A percentile compares a stretch with the other conserved stretches of the same genome.
Conservation (phyloP, 495 filamentous ascomycete species). For the Aspergillus funiculosus region DNA sequence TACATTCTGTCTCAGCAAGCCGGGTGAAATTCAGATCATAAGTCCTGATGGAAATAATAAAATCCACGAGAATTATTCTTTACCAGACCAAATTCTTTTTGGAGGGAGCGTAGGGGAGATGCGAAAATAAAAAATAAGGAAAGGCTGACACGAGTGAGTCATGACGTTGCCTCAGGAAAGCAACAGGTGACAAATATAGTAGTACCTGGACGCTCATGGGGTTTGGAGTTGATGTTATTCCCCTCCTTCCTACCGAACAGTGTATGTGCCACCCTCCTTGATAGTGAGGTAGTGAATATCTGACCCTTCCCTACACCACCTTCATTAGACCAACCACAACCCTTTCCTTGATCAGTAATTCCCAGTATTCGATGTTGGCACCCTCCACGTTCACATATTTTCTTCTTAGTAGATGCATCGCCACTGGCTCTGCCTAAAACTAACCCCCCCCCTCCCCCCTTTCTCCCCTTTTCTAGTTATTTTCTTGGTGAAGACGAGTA, state of each 20-base stretch:
- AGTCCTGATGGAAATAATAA: constrained; percentile 1
- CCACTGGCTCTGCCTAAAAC: constrained; percentile 11
- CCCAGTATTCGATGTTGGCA: constrained; percentile 6
- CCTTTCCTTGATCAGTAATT: constrained; percentile 6
- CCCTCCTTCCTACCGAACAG: constrained; percentile 16
- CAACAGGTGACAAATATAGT: constrained; percentile 40
- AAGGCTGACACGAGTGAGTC: constrained; percentile 29
- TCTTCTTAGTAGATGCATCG: constrained; percentile 11
- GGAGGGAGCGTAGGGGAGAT: background rate
- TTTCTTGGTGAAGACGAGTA: constrained; percentile 10
- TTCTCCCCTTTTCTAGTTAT: constrained; percentile 21
- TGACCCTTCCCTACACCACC: constrained; percentile 11
- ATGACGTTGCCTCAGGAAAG: constrained; percentile 24
- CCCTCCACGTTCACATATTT: constrained; percentile 13
- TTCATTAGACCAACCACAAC: constrained; percentile 11
- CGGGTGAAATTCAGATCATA: constrained; percentile 2
- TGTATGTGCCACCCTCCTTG: constrained; percentile 25
- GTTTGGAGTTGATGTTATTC: constrained; percentile 20
- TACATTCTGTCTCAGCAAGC: constrained; percentile 35
- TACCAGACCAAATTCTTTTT: constrained; percentile 1
- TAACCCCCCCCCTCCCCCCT: constrained; percentile 11
- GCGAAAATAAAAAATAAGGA: constrained; percentile 4
- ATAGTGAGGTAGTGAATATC: constrained; percentile 7
- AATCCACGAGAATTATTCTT: background rate
- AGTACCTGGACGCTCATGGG: constrained; percentile 29